These are phyloP conservation scores for Sclerotinia spermophila DNA, from an alignment of 2,329 filamentous ascomycete genomes.

Conservation along the genomic window DNA sequence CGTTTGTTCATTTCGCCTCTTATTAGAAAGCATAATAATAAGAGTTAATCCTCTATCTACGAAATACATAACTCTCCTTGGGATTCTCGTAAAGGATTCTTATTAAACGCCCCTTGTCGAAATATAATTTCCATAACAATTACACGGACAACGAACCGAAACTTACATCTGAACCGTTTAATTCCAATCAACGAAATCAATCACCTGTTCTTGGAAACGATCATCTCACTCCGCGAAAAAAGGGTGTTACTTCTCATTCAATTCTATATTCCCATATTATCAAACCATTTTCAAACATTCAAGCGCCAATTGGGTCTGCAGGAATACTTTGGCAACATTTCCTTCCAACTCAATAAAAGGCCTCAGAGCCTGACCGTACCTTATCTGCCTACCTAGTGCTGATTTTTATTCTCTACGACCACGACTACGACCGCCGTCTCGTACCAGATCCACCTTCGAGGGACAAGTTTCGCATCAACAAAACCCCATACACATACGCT, in stretches of 20 bases:
- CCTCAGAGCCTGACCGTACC: not conserved
- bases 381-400: not conserved
- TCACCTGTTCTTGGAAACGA: not conserved
- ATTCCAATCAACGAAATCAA: slow-evolving; percentile 11
- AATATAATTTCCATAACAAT: not conserved
- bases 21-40: not conserved
- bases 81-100: not conserved
- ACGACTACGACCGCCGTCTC: not conserved
- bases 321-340: not conserved
- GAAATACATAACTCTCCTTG: not conserved
- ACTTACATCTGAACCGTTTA: slow-evolving; percentile 1
- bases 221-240: not conserved
- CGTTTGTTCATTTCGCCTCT: not conserved
- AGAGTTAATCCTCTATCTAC: not conserved
- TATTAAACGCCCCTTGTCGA: not conserved
- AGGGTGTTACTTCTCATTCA: not conserved
- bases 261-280: not conserved
- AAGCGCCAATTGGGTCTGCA: not conserved
- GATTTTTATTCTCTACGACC: not conserved
- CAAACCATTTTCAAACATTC: not conserved
- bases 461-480: not conserved
- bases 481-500: not conserved
- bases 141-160: not conserved
- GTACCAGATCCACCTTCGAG: not conserved
- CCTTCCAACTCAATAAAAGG: not conserved